phyloP scores from a whole-genome alignment of 2,329 filamentous ascomycete genomes.

The Rhynchosporium secalis region DNA sequence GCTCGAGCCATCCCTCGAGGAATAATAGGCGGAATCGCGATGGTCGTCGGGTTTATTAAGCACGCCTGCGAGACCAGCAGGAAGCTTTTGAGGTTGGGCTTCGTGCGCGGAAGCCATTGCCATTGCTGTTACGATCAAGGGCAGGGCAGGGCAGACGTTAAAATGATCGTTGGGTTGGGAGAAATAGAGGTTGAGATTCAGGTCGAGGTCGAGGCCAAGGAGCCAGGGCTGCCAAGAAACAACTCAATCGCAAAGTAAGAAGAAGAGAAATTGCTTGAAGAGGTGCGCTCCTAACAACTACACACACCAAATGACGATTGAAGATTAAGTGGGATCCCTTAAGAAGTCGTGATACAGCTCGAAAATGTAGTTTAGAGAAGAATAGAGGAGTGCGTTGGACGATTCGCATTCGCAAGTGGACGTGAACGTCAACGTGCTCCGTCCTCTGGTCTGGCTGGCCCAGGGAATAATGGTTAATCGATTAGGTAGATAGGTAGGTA shows the following conservation, averaged over 20 bases:
- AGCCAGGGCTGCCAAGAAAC: not conserved
- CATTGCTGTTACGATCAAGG: slow-evolving; percentile 1
- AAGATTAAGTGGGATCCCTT: not conserved
- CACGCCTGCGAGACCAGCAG: slow-evolving; percentile 51
- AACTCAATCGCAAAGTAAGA: not conserved
- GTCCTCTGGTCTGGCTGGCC: too few species aligned
- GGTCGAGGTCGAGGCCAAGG: slow-evolving; percentile 6
- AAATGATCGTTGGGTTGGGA: not conserved
- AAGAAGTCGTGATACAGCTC: not conserved
- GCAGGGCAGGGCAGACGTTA: not conserved
- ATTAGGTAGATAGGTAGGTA: too few species aligned
- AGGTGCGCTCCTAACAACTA: not conserved
- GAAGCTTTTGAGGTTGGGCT: slow-evolving; percentile 34
- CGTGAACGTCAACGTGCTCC: slow-evolving; percentile 1
- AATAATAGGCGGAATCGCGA: slow-evolving; percentile 55
- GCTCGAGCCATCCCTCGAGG: slow-evolving; percentile 46
- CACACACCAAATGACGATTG: not conserved
- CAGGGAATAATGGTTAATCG: too few species aligned
- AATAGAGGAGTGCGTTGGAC: not conserved
- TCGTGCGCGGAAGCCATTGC: slow-evolving; percentile 15
- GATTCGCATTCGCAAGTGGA: not conserved
- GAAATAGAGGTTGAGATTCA: not conserved
- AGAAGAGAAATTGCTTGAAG: not conserved
- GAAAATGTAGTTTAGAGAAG: not conserved
- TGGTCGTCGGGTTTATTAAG: slow-evolving; percentile 53